These are phyloP conservation scores for Acanthamoeba sp. DNA, from an alignment of 208 protist genomes.

Conservation along the genomic window DNA sequence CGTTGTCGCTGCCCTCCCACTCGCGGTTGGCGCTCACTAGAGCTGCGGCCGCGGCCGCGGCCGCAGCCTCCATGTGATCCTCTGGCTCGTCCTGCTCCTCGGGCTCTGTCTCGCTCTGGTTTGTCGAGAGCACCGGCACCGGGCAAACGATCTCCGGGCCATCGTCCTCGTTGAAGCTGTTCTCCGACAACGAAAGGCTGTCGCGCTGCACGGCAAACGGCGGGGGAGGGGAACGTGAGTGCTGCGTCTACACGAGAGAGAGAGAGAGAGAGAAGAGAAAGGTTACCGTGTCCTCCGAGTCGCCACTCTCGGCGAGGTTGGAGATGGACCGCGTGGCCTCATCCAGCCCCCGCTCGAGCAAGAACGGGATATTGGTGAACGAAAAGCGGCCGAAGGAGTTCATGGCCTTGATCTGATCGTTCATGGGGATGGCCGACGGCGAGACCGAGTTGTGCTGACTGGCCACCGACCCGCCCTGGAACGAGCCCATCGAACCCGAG, in stretches of 20 bases:
- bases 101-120: neutral
- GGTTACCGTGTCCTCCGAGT: constrained; percentile 43
- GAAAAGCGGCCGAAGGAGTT: constrained; percentile 72
- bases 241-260: no score
- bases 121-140: neutral
- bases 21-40: constrained; percentile 56
- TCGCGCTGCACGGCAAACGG: neutral
- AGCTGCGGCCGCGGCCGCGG: constrained; percentile 29
- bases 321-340: constrained; percentile 65
- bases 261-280: neutral
- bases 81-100: constrained; percentile 36
- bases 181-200: constrained; percentile 7
- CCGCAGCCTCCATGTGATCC: constrained; percentile 22
- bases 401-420: constrained; percentile 55
- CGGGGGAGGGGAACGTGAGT: neutral
- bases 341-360: constrained; percentile 44
- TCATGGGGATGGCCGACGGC: constrained; percentile 23
- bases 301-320: neutral
- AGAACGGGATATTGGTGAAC: constrained; percentile 73
- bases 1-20: constrained; percentile 46
- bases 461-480: constrained; percentile 11
- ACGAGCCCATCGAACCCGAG: constrained; percentile 12
- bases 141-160: neutral
- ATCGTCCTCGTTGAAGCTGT: constrained; percentile 31
- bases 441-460: neutral